phyloP scores from a whole-genome alignment of 2,329 filamentous ascomycete genomes.

The Celoporthe dispersa region DNA sequence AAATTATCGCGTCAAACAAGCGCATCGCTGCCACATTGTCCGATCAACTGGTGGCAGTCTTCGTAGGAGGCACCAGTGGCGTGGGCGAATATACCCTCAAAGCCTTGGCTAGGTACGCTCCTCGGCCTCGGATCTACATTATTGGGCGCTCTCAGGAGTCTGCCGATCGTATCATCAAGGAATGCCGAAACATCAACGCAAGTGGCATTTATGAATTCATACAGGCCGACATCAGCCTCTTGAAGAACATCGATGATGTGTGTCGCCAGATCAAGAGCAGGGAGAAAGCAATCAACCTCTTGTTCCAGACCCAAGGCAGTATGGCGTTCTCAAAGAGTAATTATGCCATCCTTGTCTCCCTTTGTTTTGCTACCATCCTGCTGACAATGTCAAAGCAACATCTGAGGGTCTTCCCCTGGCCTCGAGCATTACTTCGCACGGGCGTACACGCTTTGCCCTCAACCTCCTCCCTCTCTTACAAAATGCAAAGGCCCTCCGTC shows the following conservation, averaged over 20 bases:
- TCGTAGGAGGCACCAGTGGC: constrained; percentile 57
- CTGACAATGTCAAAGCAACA: constrained; percentile 14
- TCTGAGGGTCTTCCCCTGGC: constrained; percentile 16
- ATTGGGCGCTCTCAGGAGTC: constrained; percentile 47
- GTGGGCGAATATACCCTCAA: constrained; percentile 54
- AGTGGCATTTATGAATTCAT: constrained; percentile 51
- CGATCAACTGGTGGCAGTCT: constrained; percentile 46
- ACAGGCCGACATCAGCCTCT: constrained; percentile 52
- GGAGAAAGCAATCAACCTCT: constrained; percentile 50
- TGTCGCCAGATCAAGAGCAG: constrained; percentile 50
- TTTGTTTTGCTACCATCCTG: background rate
- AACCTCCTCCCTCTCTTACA: constrained; percentile 43
- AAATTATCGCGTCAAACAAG: constrained; percentile 41
- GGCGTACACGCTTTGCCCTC: constrained; percentile 43
- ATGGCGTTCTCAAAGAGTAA: constrained; percentile 31
- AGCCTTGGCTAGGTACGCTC: constrained; percentile 44
- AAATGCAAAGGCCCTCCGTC: constrained; percentile 31
- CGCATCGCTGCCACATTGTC: constrained; percentile 34
- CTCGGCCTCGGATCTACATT: constrained; percentile 51
- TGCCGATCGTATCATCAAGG: constrained; percentile 42
- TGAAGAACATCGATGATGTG: constrained; percentile 54
- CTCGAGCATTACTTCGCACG: constrained; percentile 36
- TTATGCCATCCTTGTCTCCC: background rate
- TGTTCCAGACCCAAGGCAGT: constrained; percentile 50
- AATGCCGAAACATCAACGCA: constrained; percentile 45